A percentile compares a stretch with the other conserved stretches of the same genome.
Evolutionary conservation across 495 filamentous ascomycete species (phyloP).

Genomic region (Podospora comata): DNA sequence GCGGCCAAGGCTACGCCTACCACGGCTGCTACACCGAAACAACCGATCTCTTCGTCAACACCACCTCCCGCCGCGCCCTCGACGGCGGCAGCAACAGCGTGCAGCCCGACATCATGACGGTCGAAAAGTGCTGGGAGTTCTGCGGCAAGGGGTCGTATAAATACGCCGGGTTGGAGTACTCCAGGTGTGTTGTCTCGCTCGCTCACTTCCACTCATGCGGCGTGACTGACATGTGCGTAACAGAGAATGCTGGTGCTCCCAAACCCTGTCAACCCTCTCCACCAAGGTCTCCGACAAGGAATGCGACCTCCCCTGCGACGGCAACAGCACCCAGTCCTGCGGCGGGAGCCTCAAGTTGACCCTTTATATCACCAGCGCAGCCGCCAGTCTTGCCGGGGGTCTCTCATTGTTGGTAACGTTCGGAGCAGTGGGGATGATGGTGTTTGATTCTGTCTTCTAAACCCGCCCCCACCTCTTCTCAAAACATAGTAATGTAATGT

Average conservation of each 20-base stretch:
- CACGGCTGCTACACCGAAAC: slow-evolving; percentile 53
- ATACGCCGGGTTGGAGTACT: slow-evolving; percentile 49
- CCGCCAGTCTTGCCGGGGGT: neutral
- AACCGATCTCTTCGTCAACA: slow-evolving; percentile 28
- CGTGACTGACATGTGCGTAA: neutral
- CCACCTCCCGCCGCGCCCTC: slow-evolving; percentile 32
- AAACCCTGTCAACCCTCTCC: slow-evolving; percentile 33
- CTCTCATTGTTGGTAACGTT: neutral
- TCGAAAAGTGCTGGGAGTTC: slow-evolving; percentile 40
- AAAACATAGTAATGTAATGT: no score
- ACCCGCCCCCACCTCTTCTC: no score
- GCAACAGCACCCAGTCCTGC: slow-evolving; percentile 41
- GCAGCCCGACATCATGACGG: slow-evolving; percentile 39
- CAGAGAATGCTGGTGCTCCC: slow-evolving; percentile 53
- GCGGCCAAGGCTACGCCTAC: slow-evolving; percentile 34
- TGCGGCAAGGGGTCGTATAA: slow-evolving; percentile 28
- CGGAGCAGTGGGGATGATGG: no score
- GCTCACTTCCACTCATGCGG: neutral
- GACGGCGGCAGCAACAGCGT: slow-evolving; percentile 33
- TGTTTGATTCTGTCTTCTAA: no score
- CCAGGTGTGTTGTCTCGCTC: slow-evolving; percentile 32
- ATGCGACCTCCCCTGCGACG: slow-evolving; percentile 47
- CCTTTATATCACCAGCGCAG: slow-evolving; percentile 18
- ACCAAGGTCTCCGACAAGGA: slow-evolving; percentile 31
- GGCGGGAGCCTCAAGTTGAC: slow-evolving; percentile 44